Evolutionary conservation across 2,329 filamentous ascomycete species (phyloP).

Genomic region (Teratosphaeria gauchensis): DNA sequence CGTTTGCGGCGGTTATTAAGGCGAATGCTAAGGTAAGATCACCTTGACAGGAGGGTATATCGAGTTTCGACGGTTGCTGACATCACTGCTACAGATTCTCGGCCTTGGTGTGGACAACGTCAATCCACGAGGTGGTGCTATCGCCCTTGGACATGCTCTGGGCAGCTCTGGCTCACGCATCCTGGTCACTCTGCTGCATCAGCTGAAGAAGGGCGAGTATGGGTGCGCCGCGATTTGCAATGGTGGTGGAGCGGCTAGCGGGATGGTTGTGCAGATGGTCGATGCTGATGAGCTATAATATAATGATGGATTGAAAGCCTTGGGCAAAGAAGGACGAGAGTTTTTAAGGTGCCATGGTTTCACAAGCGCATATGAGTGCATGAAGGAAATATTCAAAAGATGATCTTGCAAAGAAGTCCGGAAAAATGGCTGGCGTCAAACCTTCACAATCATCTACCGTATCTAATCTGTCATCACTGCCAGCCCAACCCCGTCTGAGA

Average conservation of each 20-base stretch:
- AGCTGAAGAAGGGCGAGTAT: conserved; percentile 85
- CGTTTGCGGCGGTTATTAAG: conserved; percentile 90
- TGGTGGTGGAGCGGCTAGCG: conserved; percentile 84
- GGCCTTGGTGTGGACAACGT: conserved; percentile 70
- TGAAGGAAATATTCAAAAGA: background rate
- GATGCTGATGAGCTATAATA: conserved; percentile 39
- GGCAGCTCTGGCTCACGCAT: conserved; percentile 92
- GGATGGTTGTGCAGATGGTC: conserved; percentile 74
- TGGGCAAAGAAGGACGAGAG: too few species aligned
- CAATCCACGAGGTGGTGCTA: conserved; percentile 83
- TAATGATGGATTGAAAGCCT: background rate
- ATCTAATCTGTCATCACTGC: background rate
- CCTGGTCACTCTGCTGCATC: conserved; percentile 79
- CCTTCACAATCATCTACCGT: background rate
- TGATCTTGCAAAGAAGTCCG: background rate
- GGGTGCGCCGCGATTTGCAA: conserved; percentile 96
- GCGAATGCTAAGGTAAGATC: conserved; percentile 71
- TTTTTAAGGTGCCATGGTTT: background rate
- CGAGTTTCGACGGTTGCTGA: background rate
- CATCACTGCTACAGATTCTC: conserved; percentile 50
- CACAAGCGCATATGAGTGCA: background rate
- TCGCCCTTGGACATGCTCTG: conserved; percentile 82
- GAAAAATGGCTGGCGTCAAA: background rate
- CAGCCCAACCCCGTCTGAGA: too few species aligned
- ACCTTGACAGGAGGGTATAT: background rate